Base-by-base conservation (phyloP, 768 basidiomycete species). In the Trichaptum fuscoviolaceum region DNA sequence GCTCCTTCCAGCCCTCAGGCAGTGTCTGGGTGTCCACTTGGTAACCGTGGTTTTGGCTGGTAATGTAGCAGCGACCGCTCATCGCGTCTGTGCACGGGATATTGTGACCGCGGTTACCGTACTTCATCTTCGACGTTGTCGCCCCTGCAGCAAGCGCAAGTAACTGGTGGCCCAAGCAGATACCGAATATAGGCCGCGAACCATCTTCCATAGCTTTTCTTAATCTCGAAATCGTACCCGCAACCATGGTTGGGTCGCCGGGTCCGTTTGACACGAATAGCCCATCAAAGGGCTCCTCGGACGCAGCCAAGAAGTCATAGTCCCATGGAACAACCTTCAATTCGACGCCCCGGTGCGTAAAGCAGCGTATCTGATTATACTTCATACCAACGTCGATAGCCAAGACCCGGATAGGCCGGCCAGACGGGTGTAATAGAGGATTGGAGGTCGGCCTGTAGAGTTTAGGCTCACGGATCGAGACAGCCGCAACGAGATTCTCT, bases 301-400 rank as follows among this genome's bases (percentile, higher is more conserved):
- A 76, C 30, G 77, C 69, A 23, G 80, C 67, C 27, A 91, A 79
- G 76, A 96, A 94, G 78, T 99, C 91, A 75, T 96, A 93, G 75
- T 99, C 84, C 96, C 96, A 99, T 27, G 97, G 96, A 8, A 99
- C 92, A 64, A 98, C 94, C 79, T 99, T 98, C 75, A 99, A 83
- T 76, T 99, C 94, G 36, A 98, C 87, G 62, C 97, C 97, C 35
- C 97, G 90, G 42, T 87, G 82, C 58, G 86, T 87, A 80, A 99
- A 98, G 81, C 97, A 99, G 35, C 97, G 86, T 71, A 99, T 95
- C 78, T 99, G 97, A 78, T 99, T 99, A 82, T 92, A 97, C 79
- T 99, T 99, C 93, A 99, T 99, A n/a, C 97, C 97, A 63, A 99
- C 96, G 75, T 99, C 97, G 67, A 99, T 79, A 6, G 94, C 95